Evolutionary conservation across 352 stramenopile species (phyloP).

Genomic region (Pythium dissimile): DNA sequence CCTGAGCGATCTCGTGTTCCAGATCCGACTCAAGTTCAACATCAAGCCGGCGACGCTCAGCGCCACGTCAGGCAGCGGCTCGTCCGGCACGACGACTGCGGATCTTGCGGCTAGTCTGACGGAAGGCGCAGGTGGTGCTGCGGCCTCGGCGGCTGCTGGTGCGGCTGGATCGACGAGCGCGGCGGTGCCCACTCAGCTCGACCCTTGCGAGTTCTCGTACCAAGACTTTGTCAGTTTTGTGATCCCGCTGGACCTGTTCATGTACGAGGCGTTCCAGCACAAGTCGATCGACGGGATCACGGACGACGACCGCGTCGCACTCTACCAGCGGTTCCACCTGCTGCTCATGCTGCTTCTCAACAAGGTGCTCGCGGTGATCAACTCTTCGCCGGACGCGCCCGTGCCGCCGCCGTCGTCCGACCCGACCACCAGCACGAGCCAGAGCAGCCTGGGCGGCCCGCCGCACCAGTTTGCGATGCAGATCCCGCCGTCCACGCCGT

Average conservation of each 20-base stretch:
- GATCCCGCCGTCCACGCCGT: constrained; percentile 45
- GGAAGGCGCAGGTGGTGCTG: not conserved
- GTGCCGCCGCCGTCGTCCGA: constrained; percentile 7
- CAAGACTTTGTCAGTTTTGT: constrained; percentile 51
- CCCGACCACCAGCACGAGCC: not conserved
- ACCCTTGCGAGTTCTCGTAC: constrained; percentile 46
- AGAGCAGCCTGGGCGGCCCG: not conserved
- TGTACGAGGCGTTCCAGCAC: constrained; percentile 57
- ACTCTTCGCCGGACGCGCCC: constrained; percentile 32
- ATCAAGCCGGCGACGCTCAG: constrained; percentile 26
- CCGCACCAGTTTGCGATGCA: constrained; percentile 35
- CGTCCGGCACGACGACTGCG: not conserved
- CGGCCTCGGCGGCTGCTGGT: not conserved
- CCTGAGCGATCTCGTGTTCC: constrained; percentile 41
- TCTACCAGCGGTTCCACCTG: constrained; percentile 42
- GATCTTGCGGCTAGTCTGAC: not conserved
- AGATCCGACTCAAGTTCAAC: constrained; percentile 51
- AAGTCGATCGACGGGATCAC: constrained; percentile 42
- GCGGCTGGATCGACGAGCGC: not conserved
- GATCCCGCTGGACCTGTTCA: constrained; percentile 45
- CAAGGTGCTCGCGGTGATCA: constrained; percentile 33
- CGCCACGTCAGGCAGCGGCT: not conserved
- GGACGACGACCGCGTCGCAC: constrained; percentile 29
- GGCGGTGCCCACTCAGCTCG: constrained; percentile 8
- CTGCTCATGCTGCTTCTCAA: constrained; percentile 38